Conservation (phyloP, 352 stramenopile genomes). For the Pythium oligandrum region DNA sequence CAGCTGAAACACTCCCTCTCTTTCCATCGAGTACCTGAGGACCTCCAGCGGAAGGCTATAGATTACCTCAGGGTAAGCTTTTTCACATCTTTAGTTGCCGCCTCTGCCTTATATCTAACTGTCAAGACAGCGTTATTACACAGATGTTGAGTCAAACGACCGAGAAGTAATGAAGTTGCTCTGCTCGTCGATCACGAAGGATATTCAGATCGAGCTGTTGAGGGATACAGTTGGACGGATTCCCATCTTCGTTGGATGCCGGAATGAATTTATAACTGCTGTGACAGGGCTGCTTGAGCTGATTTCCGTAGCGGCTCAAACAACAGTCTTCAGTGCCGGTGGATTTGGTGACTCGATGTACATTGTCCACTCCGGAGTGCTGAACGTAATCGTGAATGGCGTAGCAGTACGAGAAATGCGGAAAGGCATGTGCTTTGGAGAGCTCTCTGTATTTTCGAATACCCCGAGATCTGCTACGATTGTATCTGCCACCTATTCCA, state of each 20-base stretch:
- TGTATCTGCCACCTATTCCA: slow-evolving; percentile 55
- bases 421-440: slow-evolving; percentile 66
- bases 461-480: slow-evolving; percentile 49
- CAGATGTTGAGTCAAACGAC: slow-evolving; percentile 65
- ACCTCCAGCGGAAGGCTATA: slow-evolving; percentile 50
- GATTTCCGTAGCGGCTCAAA: slow-evolving; percentile 53
- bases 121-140: slow-evolving; percentile 45
- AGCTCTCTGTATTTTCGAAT: slow-evolving; percentile 65
- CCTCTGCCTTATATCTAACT: no score
- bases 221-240: slow-evolving; percentile 43
- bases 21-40: slow-evolving; percentile 57
- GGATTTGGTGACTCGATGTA: slow-evolving; percentile 72
- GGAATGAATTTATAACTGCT: slow-evolving; percentile 46
- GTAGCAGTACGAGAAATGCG: slow-evolving; percentile 66
- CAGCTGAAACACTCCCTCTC: slow-evolving; percentile 67
- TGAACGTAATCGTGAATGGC: slow-evolving; percentile 49
- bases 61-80: slow-evolving; percentile 52
- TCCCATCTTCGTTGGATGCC: slow-evolving; percentile 54
- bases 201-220: slow-evolving; percentile 71
- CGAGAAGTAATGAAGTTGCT: slow-evolving; percentile 61
- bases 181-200: slow-evolving; percentile 66
- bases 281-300: slow-evolving; percentile 65
- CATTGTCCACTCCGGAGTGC: slow-evolving; percentile 66
- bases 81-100: background rate
- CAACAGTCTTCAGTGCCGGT: slow-evolving; percentile 42